Conservation (phyloP, 78 protist genomes). For the Anaeramoeba ignava region DNA sequence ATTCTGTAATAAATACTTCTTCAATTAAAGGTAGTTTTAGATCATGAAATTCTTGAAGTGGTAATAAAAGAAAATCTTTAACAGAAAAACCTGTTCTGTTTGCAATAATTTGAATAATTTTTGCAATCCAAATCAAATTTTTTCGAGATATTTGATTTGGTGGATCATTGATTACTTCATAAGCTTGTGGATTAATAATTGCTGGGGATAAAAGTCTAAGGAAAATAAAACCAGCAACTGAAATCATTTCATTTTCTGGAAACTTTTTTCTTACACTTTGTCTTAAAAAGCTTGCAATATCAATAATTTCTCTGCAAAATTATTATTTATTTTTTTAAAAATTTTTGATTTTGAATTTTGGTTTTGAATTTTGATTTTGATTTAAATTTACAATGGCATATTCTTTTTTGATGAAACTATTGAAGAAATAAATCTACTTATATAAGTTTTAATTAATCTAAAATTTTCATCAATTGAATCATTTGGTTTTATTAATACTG, state of each 20-base stretch:
- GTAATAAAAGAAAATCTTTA: neutral
- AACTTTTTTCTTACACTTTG: neutral
- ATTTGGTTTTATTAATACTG: neutral
- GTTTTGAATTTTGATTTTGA: neutral
- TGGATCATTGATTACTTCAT: neutral
- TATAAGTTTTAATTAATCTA: neutral
- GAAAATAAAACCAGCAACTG: neutral
- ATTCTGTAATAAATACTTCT: neutral
- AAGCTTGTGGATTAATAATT: neutral
- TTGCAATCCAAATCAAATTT: neutral
- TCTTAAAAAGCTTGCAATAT: neutral
- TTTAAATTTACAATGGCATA: neutral
- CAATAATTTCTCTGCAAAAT: neutral
- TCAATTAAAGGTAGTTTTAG: neutral
- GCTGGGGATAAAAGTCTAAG: neutral
- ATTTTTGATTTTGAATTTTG: neutral
- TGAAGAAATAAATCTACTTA: neutral
- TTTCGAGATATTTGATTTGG: neutral
- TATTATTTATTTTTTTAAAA: neutral
- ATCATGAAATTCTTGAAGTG: neutral
- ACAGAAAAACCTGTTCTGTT: neutral
- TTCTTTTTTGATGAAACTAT: neutral
- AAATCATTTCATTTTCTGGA: neutral
- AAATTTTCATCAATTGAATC: neutral
- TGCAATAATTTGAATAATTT: neutral